Evolutionary conservation across 176 grass and related monocot species (phyloP).

Genomic region (Poa annua): DNA sequence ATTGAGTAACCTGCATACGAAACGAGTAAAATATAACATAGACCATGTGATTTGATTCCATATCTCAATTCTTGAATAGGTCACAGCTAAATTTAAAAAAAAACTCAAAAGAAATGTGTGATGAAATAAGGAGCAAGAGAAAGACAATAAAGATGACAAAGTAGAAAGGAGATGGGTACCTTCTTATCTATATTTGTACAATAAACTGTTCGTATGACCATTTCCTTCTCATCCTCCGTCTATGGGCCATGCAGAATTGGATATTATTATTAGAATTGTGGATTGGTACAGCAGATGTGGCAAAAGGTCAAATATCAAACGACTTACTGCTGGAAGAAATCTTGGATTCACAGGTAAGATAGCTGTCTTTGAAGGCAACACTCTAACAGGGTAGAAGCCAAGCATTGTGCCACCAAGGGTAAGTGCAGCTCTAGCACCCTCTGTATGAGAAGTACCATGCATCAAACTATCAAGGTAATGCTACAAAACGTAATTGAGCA

Average conservation of each 20-base stretch:
- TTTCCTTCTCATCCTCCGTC: constrained; percentile 92
- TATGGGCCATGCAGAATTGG: constrained; percentile 40
- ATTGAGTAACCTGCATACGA: constrained; percentile 68
- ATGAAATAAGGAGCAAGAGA: not conserved
- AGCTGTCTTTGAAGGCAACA: constrained; percentile 96
- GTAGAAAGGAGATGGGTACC: constrained; percentile 45
- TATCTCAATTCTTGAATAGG: constrained; percentile 18
- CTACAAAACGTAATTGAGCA: not conserved
- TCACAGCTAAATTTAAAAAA: constrained; percentile 22
- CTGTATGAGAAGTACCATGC: constrained; percentile 43
- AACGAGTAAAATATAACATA: constrained; percentile 28
- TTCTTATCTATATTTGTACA: constrained; percentile 99
- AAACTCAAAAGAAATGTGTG: constrained; percentile 11
- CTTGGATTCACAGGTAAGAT: constrained; percentile 99
- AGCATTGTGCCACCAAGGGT: constrained; percentile 85
- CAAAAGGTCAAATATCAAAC: constrained; percentile 14
- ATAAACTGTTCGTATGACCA: constrained; percentile 93
- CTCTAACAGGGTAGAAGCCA: constrained; percentile 92
- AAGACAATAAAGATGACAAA: constrained; percentile 5
- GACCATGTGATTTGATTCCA: constrained; percentile 25
- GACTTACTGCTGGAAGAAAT: constrained; percentile 81
- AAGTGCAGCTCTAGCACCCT: constrained; percentile 73
- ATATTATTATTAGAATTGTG: constrained; percentile 36
- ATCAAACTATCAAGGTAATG: constrained; percentile 29
- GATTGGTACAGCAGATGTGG: constrained; percentile 14